These are phyloP conservation scores for Aurifilum marmelostoma DNA, from an alignment of 2,329 filamentous ascomycete genomes.

Conservation along the genomic window DNA sequence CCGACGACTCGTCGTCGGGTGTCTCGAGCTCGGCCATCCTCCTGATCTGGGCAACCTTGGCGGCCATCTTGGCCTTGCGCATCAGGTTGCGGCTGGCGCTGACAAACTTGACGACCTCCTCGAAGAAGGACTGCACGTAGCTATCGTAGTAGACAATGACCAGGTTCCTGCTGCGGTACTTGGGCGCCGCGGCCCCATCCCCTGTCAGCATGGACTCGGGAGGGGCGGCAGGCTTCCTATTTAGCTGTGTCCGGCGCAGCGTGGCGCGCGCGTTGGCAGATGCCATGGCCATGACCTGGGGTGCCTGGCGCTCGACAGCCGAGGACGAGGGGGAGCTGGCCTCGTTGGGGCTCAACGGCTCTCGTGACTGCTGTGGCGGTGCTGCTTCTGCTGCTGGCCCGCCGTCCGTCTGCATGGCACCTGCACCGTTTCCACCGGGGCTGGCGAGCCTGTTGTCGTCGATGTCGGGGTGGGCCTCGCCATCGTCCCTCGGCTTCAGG, in stretches of 20 bases:
- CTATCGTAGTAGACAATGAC: slow-evolving; percentile 93
- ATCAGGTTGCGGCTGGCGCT: slow-evolving; percentile 81
- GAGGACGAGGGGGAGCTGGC: slow-evolving; percentile 41
- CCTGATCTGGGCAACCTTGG: slow-evolving; percentile 69
- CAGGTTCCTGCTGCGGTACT: slow-evolving; percentile 72
- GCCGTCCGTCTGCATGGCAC: slow-evolving; percentile 12
- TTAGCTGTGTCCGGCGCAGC: slow-evolving; percentile 54
- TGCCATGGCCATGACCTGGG: slow-evolving; percentile 50
- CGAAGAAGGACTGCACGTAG: slow-evolving; percentile 80
- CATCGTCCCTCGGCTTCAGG: slow-evolving; percentile 33
- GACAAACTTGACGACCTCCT: slow-evolving; percentile 80
- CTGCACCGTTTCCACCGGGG: background rate
- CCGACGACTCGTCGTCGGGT: slow-evolving; percentile 51
- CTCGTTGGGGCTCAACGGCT: slow-evolving; percentile 31
- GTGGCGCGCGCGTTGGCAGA: slow-evolving; percentile 51
- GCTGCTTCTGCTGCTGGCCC: background rate
- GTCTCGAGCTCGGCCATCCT: slow-evolving; percentile 63
- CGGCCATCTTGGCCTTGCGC: slow-evolving; percentile 85
- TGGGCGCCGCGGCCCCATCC: slow-evolving; percentile 48
- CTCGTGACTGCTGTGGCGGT: slow-evolving; percentile 15
- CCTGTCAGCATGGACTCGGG: slow-evolving; percentile 55
- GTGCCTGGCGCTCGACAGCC: slow-evolving; percentile 44
- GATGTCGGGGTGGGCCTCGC: slow-evolving; percentile 23
- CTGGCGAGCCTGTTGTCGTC: background rate
- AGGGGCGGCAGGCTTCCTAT: slow-evolving; percentile 14